Evolutionary conservation across 2,329 filamentous ascomycete species (phyloP).

Genomic region (Geosmithia morbida): DNA sequence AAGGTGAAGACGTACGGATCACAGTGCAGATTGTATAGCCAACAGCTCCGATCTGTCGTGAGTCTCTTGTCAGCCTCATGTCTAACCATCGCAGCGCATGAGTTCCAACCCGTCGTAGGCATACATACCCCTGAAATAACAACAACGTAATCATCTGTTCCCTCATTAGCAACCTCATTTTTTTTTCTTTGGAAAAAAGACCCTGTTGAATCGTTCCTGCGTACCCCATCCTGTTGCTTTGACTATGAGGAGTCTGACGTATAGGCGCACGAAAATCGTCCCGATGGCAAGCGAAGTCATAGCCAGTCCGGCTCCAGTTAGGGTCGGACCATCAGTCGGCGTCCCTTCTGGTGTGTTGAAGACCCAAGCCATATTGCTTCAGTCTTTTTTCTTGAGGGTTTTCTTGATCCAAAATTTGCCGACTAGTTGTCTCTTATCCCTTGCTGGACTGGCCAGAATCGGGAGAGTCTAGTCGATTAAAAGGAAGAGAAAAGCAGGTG

Average conservation of each 20-base stretch:
- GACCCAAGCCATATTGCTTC: conserved; percentile 17
- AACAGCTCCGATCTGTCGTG: neutral
- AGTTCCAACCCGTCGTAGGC: conserved; percentile 19
- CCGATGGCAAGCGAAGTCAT: conserved; percentile 16
- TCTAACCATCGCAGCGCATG: neutral
- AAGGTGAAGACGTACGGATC: neutral
- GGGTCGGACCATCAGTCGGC: conserved; percentile 17
- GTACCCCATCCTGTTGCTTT: conserved; percentile 14
- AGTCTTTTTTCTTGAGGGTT: too few relatives aligned
- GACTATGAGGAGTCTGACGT: conserved; percentile 17
- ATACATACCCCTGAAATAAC: conserved; percentile 5
- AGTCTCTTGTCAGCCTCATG: neutral
- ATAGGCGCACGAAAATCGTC: conserved; percentile 15
- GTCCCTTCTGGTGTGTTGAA: conserved; percentile 17
- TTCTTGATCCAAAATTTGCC: too few relatives aligned
- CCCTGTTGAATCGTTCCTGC: neutral
- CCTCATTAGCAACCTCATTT: neutral
- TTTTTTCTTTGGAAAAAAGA: too few relatives aligned
- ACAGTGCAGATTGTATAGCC: neutral
- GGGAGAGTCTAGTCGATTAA: too few relatives aligned
- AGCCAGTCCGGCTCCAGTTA: conserved; percentile 12
- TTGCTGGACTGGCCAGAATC: too few relatives aligned
- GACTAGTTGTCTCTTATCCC: too few relatives aligned
- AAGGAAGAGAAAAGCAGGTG: too few relatives aligned
- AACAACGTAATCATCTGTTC: conserved; percentile 7